These are phyloP conservation scores for Sisymbrium irio DNA, from an alignment of 345 rosid genomes.

Conservation along the genomic window DNA sequence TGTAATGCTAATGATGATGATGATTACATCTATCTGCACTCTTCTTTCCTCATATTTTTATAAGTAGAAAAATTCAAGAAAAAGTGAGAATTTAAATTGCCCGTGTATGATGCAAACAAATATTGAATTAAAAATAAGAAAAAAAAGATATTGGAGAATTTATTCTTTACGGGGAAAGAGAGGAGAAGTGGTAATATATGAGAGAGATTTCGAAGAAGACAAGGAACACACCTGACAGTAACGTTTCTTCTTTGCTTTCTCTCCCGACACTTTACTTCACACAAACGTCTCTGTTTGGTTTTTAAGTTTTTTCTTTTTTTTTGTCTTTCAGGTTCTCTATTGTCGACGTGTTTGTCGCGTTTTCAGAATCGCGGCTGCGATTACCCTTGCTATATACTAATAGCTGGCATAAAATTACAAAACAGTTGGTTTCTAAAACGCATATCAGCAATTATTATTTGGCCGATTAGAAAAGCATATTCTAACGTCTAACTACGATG, in stretches of 20 bases:
- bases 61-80: background rate
- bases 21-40: conserved; percentile 26
- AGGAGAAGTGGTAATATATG: conserved; percentile 21
- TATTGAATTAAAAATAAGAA: conserved; percentile 8
- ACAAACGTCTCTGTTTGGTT: conserved; percentile 29
- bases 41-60: conserved; percentile 16
- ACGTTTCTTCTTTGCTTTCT: conserved; percentile 30
- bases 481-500: background rate
- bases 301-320: conserved; percentile 6
- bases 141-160: conserved; percentile 27
- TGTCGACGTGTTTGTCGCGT: background rate
- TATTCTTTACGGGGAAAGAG: conserved; percentile 36
- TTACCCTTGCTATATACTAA: background rate
- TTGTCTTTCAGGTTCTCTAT: background rate
- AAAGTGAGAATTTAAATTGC: background rate
- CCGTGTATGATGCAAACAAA: conserved; percentile 17
- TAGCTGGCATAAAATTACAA: background rate
- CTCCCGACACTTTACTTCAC: conserved; percentile 30
- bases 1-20: conserved; percentile 24
- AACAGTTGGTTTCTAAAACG: background rate
- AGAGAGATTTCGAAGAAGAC: conserved; percentile 14
- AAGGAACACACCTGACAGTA: background rate
- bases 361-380: conserved; percentile 19
- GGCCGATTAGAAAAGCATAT: background rate
- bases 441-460: background rate